Conservation (phyloP, 306 rosid genomes). For the Vigna trinervia region DNA sequence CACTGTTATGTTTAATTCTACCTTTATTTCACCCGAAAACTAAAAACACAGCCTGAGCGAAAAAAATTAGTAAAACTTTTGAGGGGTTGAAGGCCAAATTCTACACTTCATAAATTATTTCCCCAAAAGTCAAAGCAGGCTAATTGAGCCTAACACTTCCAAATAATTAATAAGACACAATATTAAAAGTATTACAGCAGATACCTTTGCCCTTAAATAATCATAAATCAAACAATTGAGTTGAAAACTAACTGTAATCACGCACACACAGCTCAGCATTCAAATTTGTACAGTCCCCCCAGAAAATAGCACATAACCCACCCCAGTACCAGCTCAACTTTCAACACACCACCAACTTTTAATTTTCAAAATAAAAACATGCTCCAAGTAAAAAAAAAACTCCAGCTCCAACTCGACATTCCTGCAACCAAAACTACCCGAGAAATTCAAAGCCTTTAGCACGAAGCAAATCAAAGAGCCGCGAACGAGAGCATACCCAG, state of each 20-base stretch:
- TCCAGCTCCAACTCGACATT: constrained; percentile 21
- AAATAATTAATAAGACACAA: constrained; percentile 7
- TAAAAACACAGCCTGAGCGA: constrained; percentile 3
- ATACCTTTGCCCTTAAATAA: constrained; percentile 21
- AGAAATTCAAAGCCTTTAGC: constrained; percentile 8
- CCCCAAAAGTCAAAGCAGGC: constrained; percentile 24
- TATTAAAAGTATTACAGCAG: constrained; percentile 33
- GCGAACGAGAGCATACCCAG: constrained; percentile 43
- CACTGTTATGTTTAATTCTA: background rate
- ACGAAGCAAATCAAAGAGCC: constrained; percentile 42
- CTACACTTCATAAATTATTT: constrained; percentile 16
- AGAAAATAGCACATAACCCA: constrained; percentile 27
- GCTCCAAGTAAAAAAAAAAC: background rate
- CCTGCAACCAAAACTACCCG: constrained; percentile 37
- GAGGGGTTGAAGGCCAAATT: background rate
- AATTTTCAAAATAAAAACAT: background rate
- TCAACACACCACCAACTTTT: constrained; percentile 11
- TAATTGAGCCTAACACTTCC: constrained; percentile 24
- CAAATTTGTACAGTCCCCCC: background rate
- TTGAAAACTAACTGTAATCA: constrained; percentile 26
- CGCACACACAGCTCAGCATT: constrained; percentile 20
- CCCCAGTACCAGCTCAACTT: constrained; percentile 19
- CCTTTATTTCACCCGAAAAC: constrained; percentile 16
- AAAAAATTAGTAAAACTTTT: constrained; percentile 16
- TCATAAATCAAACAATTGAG: constrained; percentile 15